phyloP scores from a whole-genome alignment of 768 basidiomycete genomes.

The Baorangia bicolor region DNA sequence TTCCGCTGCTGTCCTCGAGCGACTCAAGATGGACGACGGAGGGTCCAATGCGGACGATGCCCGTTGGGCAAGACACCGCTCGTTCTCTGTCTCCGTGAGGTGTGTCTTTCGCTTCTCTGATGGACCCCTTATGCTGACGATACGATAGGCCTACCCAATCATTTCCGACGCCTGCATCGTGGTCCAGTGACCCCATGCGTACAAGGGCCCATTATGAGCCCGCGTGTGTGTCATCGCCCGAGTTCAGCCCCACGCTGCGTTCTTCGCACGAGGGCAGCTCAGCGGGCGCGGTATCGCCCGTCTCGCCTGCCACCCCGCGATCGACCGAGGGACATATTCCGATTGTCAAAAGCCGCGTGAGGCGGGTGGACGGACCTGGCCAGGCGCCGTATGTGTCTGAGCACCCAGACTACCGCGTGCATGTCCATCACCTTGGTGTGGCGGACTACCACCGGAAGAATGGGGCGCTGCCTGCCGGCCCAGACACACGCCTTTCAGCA shows the following conservation, averaged over 20 bases:
- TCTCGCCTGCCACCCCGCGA: conserved; percentile 51
- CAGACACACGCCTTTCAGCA: conserved; percentile 24
- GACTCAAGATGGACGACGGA: conserved; percentile 57
- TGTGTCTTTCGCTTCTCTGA: conserved; percentile 9
- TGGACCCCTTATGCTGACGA: neutral
- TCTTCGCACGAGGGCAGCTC: conserved; percentile 46
- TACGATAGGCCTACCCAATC: conserved; percentile 15
- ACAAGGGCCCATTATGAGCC: conserved; percentile 18
- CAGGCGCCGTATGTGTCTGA: conserved; percentile 11
- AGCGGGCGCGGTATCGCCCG: conserved; percentile 50
- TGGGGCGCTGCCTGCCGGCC: conserved; percentile 17
- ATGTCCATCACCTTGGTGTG: conserved; percentile 3
- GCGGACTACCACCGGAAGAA: conserved; percentile 19
- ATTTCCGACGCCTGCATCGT: conserved; percentile 22
- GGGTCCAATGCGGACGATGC: conserved; percentile 17
- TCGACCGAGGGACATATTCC: conserved; percentile 33
- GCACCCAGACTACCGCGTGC: conserved; percentile 14
- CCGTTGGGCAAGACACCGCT: conserved; percentile 43
- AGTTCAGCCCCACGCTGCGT: conserved; percentile 26
- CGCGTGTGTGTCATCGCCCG: conserved; percentile 11
- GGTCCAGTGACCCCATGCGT: conserved; percentile 25
- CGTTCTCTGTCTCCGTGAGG: conserved; percentile 42
- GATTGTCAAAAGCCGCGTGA: conserved; percentile 15
- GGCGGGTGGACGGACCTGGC: conserved; percentile 9
- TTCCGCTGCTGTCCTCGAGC: conserved; percentile 63